A percentile compares a stretch with the other conserved stretches of the same genome.
Evolutionary conservation across 1,139 yeast species (phyloP).

Genomic region (Geotrichum australiense): DNA sequence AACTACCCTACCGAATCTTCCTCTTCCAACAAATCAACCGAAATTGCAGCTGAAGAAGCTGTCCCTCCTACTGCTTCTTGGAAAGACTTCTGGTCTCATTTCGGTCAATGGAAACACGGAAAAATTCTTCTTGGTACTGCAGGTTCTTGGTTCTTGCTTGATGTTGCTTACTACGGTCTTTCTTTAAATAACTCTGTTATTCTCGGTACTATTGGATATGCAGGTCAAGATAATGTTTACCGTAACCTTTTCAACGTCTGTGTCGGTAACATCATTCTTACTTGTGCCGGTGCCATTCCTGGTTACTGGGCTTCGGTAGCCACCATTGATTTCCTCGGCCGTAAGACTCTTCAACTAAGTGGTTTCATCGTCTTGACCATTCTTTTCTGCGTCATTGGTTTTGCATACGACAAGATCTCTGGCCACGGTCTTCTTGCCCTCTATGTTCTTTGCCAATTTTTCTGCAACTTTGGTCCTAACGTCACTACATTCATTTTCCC

Average conservation of each 20-base stretch:
- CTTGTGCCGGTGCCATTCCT: slow-evolving; percentile 56
- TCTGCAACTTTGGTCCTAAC: slow-evolving; percentile 80
- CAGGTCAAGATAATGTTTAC: slow-evolving; percentile 61
- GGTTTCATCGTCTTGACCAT: slow-evolving; percentile 54
- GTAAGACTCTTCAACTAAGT: slow-evolving; percentile 52
- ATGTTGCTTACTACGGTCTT: slow-evolving; percentile 88
- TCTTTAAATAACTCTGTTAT: slow-evolving; percentile 74
- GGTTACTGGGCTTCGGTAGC: slow-evolving; percentile 60
- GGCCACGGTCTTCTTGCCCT: slow-evolving; percentile 53
- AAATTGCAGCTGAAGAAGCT: slow-evolving; percentile 1
- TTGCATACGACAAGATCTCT: slow-evolving; percentile 44
- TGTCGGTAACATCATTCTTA: slow-evolving; percentile 49
- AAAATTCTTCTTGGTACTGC: slow-evolving; percentile 87
- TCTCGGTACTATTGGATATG: slow-evolving; percentile 83
- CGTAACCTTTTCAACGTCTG: slow-evolving; percentile 52
- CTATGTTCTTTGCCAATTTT: slow-evolving; percentile 56
- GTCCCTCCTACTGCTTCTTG: slow-evolving; percentile 48
- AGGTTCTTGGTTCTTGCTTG: slow-evolving; percentile 93
- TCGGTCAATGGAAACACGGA: slow-evolving; percentile 78
- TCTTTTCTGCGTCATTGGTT: slow-evolving; percentile 55
- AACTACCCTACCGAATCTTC: slow-evolving; percentile 17
- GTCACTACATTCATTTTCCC: slow-evolving; percentile 92
- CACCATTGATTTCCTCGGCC: slow-evolving; percentile 52
- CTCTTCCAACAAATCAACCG: slow-evolving; percentile 51
- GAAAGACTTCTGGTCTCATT: slow-evolving; percentile 45